phyloP scores from a whole-genome alignment of 2,329 filamentous ascomycete species.

The Dryadomyces sulphureus region DNA sequence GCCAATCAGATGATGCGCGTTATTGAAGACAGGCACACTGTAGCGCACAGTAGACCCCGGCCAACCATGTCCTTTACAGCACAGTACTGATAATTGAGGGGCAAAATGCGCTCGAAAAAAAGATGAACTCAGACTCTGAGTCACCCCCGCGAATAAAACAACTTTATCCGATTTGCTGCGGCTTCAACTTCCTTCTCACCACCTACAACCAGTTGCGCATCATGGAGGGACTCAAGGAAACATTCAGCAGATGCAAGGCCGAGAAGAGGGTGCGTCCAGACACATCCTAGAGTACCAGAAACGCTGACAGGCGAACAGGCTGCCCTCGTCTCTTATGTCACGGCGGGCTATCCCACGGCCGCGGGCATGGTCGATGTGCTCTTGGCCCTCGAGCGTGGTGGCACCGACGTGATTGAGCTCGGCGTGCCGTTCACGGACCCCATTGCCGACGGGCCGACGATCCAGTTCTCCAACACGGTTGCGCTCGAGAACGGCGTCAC shows the following conservation, averaged over 20 bases:
- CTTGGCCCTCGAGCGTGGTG: constrained; percentile 81
- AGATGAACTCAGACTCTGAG: not conserved
- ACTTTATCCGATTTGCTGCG: too few species aligned
- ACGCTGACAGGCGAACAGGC: constrained; percentile 47
- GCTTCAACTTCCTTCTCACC: not conserved
- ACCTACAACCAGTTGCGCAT: not conserved
- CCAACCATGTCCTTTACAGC: not conserved
- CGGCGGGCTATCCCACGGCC: constrained; percentile 77
- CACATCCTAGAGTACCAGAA: too few species aligned
- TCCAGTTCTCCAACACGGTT: constrained; percentile 84
- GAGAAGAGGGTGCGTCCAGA: not conserved
- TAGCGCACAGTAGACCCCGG: not conserved
- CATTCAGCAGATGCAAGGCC: constrained; percentile 9
- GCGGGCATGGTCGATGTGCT: constrained; percentile 72
- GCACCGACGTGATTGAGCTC: constrained; percentile 88
- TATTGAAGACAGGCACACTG: not conserved
- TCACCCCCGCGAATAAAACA: not conserved
- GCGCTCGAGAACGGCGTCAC: constrained; percentile 83
- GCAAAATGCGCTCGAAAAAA: not conserved
- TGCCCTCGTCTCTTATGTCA: constrained; percentile 91
- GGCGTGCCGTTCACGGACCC: constrained; percentile 96
- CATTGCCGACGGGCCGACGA: constrained; percentile 93
- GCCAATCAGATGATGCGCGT: not conserved
- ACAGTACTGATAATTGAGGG: not conserved
- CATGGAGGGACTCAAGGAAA: not conserved